These are phyloP conservation scores for Fagopyrum esculentum DNA, from an alignment of 148 eudicot species.

Conservation along the genomic window DNA sequence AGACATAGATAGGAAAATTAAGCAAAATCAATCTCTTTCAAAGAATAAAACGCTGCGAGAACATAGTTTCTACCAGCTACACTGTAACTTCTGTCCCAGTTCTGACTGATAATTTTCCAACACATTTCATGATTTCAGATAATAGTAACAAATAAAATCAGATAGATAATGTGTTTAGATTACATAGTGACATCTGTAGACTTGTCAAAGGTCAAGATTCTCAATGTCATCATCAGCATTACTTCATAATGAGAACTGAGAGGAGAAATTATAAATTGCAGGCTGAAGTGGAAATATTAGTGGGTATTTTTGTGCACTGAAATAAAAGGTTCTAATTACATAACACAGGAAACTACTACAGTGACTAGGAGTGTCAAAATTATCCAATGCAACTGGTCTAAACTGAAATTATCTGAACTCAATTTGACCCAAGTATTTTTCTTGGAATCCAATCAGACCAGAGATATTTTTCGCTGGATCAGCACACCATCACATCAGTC, in stretches of 20 bases:
- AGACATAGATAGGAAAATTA: constrained; percentile 19
- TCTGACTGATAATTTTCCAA: not conserved
- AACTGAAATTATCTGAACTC: no score
- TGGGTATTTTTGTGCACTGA: not conserved
- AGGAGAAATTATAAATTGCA: not conserved
- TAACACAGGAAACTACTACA: no score
- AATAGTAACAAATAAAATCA: no score
- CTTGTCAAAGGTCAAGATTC: not conserved
- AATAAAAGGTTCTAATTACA: no score
- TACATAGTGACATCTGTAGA: no score
- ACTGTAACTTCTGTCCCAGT: not conserved
- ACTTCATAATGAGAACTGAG: not conserved
- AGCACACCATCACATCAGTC: no score
- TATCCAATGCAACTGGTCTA: no score
- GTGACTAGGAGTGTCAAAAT: no score
- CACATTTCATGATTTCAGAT: not conserved
- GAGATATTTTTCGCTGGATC: no score
- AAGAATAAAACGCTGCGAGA: not conserved
- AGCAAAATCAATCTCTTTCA: not conserved
- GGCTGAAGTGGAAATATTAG: not conserved
- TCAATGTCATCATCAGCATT: not conserved
- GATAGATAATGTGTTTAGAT: no score
- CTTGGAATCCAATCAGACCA: no score
- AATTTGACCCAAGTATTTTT: no score
- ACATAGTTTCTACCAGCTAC: not conserved